Base-by-base conservation (phyloP, 192 early-diverging fungal species). In the Coemansia sp. region DNA sequence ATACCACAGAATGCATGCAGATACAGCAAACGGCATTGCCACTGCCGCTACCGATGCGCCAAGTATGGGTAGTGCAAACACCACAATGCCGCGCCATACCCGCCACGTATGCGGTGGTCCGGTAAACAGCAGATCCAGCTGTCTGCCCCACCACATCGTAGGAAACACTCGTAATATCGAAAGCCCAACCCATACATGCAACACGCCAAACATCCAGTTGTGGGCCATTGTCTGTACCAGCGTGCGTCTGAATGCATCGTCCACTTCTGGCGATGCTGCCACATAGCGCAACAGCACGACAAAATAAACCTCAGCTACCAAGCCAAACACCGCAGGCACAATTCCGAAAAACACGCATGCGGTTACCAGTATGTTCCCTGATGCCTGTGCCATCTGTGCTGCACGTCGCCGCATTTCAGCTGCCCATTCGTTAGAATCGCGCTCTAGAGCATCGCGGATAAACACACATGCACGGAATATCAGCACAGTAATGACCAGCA, bases 91-190 rank as follows among this genome's bases (percentile, higher is more conserved):
- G 2, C 53, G 58, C 54, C 48, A 39, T 23, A 69, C 61, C 0
- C 48, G 69, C 76, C 76, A 79, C 0, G 58, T 58, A 41, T 73
- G 65, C 30, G 70, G 65, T 6, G 65, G 61, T 12, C 74, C 74
- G 8, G 53, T 35, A 23, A 64, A 78, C 48, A 67, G 12, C 3
- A 63, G 63, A 1, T 59, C 68, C 26, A 70, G 5, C 23, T 63
- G 58, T 0, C 57, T 50, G 11, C 42, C 50, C 57, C 58, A 36
- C 0, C 43, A 58, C 55, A 45, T 36, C 23, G 44, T 14, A 3
- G 70, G 65, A 49, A 69, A 60, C n/a, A 65, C 51, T 4, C 65
- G 57, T 23, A 79, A 39, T 42, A 50, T 30, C 38, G 70, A 63
- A 33, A 61, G 20, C 1, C 38, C 58, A 0, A 72, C 13, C 65